Evolutionary conservation across 2,329 filamentous ascomycete genomes (phyloP), one percentile per base, ranked within the genome.

Genomic region (Alternaria sp.): DNA sequence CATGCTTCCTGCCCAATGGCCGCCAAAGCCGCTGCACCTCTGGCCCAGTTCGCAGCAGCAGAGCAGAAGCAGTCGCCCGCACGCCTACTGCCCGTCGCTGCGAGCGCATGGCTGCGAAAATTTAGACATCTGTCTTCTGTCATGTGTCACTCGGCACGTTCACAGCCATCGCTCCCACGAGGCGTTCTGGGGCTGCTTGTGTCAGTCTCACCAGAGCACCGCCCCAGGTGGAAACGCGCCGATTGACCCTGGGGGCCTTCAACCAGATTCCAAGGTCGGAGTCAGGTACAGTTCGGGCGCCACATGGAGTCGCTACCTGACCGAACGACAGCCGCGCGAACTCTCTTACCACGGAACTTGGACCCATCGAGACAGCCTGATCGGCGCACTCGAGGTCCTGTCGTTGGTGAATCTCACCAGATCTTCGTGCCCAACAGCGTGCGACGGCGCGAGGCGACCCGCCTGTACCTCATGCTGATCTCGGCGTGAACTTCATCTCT

Each of bases 401-500:
- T 60, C 59, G 63, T 57, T 47, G 23, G 49, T 59, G 26, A 47
- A 45, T 36, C 60, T 17, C 40, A 43, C 25, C 26, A 57, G 60
- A 63, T 65, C 61, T 59, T 60, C 55, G 32, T 65, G 64, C 65
- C 67, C 63, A 66, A 66, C 60, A 46, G 40, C 53, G 23, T 47
- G 55, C 57, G 32, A 52, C 60, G 57, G 57, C 53, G 57, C 68
- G 70, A 68, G 64, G 59, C 70, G 70, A 71, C 64, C 68, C 69
- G 53, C 51, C 44, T 57, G 59, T 53, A 43, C 59, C 63, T 52
- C 63, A 47, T 52, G 49, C 5, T 44, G 15, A 46, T 43, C 46
- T 59, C 50, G 46, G 26, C 61, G 26, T 40, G 30, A 49, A 46
- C 21, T 23, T 25, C 19, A 26, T 59, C 47, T 52, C 50, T 32